Conservation (phyloP, 176 grass and related monocot species). For the Bonia amplexicaulis region DNA sequence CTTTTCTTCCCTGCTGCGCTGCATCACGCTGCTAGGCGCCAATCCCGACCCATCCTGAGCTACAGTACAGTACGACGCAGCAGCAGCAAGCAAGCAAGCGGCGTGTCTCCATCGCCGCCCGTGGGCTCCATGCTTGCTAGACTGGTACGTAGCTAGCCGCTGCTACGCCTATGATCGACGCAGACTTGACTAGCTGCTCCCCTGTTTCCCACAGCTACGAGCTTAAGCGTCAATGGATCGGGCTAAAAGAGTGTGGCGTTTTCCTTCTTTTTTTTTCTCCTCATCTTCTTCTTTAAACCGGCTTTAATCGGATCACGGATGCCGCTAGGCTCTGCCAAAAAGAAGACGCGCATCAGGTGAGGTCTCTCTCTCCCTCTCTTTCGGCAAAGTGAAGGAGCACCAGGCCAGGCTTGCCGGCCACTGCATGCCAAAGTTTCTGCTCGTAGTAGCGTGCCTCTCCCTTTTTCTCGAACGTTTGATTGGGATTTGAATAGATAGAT, state of each 20-base stretch:
- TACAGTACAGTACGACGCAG: not conserved
- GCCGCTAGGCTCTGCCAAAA: not conserved
- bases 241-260: not conserved
- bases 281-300: not conserved
- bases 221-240: not conserved
- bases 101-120: not conserved
- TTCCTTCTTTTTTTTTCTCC: not conserved
- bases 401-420: not conserved
- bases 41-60: constrained; percentile 17
- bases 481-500: not conserved
- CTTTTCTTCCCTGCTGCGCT: not conserved
- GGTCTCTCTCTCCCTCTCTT: constrained; percentile 4
- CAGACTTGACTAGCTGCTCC: not conserved
- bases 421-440: not conserved
- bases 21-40: constrained; percentile 32
- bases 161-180: not conserved
- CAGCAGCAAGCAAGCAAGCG: not conserved
- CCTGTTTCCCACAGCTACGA: not conserved
- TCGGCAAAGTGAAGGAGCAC: not conserved
- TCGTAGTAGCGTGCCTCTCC: not conserved
- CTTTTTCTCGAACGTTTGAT: not conserved
- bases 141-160: not conserved
- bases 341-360: not conserved
- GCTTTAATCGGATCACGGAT: not conserved
- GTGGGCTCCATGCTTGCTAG: not conserved